Base-by-base conservation (phyloP, 2,329 filamentous ascomycete species). In the Ustulina deusta region DNA sequence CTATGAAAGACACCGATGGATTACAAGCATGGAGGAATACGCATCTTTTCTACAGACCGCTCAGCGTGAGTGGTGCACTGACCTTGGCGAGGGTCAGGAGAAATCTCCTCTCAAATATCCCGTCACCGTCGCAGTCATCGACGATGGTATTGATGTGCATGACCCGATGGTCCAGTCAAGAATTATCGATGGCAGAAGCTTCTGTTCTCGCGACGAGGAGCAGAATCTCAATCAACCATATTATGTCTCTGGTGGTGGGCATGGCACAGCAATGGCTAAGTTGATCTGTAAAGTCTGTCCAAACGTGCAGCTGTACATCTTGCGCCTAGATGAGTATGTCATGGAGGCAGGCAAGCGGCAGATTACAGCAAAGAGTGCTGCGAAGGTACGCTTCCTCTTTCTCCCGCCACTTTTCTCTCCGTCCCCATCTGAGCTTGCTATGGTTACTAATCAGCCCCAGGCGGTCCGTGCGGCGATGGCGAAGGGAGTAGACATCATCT, bases 231-330 rank as follows among this genome's bases (percentile, higher is more conserved):
- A 40, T 17, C 29, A 38, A 9, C 25, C 54, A n/a, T 57, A 42
- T 11, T 57, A 42, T 27, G 25, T 34, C 5, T 59, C 42, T 29
- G 20, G 27, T n/a, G 11, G 13, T 6, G 56, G 42, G 25, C 56
- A 59, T 15, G 56, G 56, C 10, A 59, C 56, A 4, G n/a, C 46
- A 17, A 58, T 58, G 55, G 55, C 55, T 7, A 36, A 7, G 2
- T 25, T 29, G 27, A 59, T 59, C 6, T 36, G 34, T 3, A 25
- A 27, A 6, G 46, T 59, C 56, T 59, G 56, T 13, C 42, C 56
- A 2, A 3, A 38, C 15, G 56, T 27, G 3, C 6, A 36, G 42
- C 56, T 59, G 6, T 49, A 36, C 29, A 17, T 59, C 1, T 17
- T 25, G 4, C 32, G 34, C 29, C 15, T 58, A 48, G 40, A 58